Evolutionary conservation across 306 rosid species (phyloP).

Genomic region (Purshia tridentata): DNA sequence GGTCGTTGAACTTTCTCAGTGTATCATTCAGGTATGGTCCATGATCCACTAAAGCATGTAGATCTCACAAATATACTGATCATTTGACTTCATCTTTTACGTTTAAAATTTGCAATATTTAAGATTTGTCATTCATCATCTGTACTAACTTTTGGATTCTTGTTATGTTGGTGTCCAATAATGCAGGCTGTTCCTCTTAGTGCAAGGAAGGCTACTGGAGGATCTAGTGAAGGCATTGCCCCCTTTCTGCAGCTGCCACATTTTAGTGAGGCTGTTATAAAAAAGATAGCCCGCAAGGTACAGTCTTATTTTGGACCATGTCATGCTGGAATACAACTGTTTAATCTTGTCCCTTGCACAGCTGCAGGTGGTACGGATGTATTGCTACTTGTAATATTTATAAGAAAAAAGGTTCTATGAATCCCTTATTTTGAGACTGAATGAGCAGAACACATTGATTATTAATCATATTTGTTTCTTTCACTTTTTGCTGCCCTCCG

Average conservation of each 20-base stretch:
- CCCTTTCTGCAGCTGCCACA: slow-evolving; percentile 97
- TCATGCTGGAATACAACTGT: slow-evolving; percentile 6
- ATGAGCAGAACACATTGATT: neutral
- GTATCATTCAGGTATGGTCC: slow-evolving; percentile 78
- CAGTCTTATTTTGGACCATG: neutral
- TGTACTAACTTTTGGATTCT: slow-evolving; percentile 11
- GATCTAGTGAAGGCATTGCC: slow-evolving; percentile 92
- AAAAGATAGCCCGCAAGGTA: slow-evolving; percentile 96
- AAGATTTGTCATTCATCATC: neutral
- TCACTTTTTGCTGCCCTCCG: neutral
- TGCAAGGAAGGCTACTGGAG: slow-evolving; percentile 84
- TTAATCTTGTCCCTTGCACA: slow-evolving; percentile 7
- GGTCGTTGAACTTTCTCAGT: slow-evolving; percentile 93
- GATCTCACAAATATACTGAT: neutral
- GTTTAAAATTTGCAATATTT: neutral
- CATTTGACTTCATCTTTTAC: neutral
- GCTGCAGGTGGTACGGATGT: neutral
- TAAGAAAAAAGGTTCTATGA: neutral
- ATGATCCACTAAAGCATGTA: neutral
- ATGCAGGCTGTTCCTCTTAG: slow-evolving; percentile 95
- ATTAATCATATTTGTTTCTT: neutral
- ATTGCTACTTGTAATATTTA: neutral
- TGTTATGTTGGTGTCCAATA: slow-evolving; percentile 13
- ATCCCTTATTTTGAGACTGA: neutral
- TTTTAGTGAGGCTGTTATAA: slow-evolving; percentile 73